Base-by-base conservation (phyloP, 306 rosid species). In the Prunus campanulata region DNA sequence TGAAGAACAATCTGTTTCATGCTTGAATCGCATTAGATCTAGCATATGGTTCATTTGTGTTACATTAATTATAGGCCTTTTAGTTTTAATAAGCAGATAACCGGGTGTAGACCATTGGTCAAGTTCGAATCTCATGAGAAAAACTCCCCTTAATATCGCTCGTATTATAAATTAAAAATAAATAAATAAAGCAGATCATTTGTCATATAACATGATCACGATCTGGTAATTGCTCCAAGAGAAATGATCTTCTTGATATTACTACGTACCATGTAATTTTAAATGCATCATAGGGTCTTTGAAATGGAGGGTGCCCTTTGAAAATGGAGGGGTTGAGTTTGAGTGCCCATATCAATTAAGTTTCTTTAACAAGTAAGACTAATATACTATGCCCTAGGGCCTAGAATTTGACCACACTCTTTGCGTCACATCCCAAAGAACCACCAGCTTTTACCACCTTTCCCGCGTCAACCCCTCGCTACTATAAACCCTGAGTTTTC, bases 391-490 rank as follows among this genome's bases (percentile, higher is more conserved):
- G 42, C 76, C 25, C 69, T 18, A 70, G 77, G 65, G 46, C 49
- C 75, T 69, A 46, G 63, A 79, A 81, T 86, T 80, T 72, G 77
- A 82, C 67, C 66, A 66, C 74, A 91, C 93, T 88, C 94, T 83
- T 90, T 80, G 81, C 27, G 48, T 49, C 85, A 32, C 84, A 72
- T 70, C 63, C 87, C 80, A 56, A 84, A 81, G 9, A 57, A 42
- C 69, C 47, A 56, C 75, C 57, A 74, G 75, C 79, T 80, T 91
- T 87, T 79, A 63, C 96, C 91, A 79, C 77, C 66, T 81, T 91
- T 83, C 88, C 79, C 88, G 98, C 91, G 92, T 82, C 90, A 91
- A 92, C 85, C 74, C 83, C 85, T 75, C 78, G 83, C 80, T 78
- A 79, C 74, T 85, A 85, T 89, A 88, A 90, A 87, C 86, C 79